Evolutionary conservation across 495 filamentous ascomycete species (phyloP).

Genomic region (Neurospora pannonica): DNA sequence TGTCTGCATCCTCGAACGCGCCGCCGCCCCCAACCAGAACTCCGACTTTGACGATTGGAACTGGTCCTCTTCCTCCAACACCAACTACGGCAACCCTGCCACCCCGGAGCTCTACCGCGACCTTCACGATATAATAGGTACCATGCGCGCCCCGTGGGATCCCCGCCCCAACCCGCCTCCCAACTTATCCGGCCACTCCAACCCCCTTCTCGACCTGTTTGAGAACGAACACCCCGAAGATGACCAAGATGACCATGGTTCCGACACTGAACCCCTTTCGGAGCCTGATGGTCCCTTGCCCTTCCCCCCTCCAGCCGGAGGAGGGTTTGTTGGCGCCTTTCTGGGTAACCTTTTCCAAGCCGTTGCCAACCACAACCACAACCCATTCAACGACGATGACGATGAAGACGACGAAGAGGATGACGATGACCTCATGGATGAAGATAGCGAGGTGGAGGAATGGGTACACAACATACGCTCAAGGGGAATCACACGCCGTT

Average conservation of each 20-base stretch:
- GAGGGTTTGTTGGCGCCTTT: background rate
- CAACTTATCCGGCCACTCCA: background rate
- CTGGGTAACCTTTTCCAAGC: background rate
- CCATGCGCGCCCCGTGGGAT: background rate
- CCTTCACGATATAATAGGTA: background rate
- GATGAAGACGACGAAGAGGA: background rate
- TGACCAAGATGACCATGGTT: background rate
- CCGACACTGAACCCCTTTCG: background rate
- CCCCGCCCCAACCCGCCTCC: background rate
- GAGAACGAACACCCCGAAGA: background rate
- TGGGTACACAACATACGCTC: background rate
- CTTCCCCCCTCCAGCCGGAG: background rate
- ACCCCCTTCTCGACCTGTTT: background rate
- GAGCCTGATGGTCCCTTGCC: background rate
- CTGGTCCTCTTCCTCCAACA: background rate
- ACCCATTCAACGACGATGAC: background rate
- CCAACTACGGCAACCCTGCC: background rate
- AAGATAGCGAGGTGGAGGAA: background rate
- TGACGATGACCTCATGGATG: background rate
- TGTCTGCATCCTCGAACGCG: background rate
- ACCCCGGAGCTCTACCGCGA: background rate
- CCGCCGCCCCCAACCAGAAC: background rate
- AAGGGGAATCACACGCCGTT: background rate
- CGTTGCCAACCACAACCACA: background rate
- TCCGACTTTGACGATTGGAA: background rate